A percentile compares a stretch with the other conserved stretches of the same genome.
Evolutionary conservation across 2,329 filamentous ascomycete species (phyloP).

Genomic region (Furcasterigmium sp.): DNA sequence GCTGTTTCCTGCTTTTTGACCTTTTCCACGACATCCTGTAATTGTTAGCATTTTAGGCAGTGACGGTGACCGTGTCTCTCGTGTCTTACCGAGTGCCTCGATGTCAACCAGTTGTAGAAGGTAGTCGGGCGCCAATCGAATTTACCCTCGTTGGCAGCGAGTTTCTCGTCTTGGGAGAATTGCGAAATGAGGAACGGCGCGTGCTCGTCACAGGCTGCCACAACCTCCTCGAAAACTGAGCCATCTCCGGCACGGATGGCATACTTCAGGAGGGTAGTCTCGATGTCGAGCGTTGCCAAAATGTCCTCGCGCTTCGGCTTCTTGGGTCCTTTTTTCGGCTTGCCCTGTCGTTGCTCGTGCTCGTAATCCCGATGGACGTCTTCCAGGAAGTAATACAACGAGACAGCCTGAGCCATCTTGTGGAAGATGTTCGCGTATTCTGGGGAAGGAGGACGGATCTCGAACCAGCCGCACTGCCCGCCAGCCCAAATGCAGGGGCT

Average conservation of each 20-base stretch:
- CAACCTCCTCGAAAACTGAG: conserved; percentile 42
- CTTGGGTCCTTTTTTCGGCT: conserved; percentile 22
- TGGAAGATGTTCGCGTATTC: conserved; percentile 52
- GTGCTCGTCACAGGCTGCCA: conserved; percentile 40
- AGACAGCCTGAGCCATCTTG: conserved; percentile 58
- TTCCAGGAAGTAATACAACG: conserved; percentile 57
- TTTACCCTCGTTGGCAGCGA: conserved; percentile 17
- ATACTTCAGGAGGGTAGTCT: conserved; percentile 34
- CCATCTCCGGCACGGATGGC: conserved; percentile 48
- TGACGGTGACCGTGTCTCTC: too few relatives aligned
- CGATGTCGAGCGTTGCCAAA: conserved; percentile 6
- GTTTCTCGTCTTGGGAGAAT: conserved; percentile 28
- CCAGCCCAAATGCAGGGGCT: conserved; percentile 60
- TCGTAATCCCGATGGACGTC: conserved; percentile 44
- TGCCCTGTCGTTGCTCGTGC: conserved; percentile 21
- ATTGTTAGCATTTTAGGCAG: not conserved
- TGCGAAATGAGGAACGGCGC: conserved; percentile 48
- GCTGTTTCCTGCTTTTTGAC: conserved; percentile 2
- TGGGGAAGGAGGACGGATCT: conserved; percentile 50
- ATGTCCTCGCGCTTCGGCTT: conserved; percentile 18
- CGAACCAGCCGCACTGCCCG: conserved; percentile 63
- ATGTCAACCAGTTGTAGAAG: conserved; percentile 44
- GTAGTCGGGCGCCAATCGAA: conserved; percentile 38
- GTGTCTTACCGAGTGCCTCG: conserved; percentile 31
- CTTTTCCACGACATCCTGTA: conserved; percentile 6